These are phyloP conservation scores for Bipolaris cookei DNA, from an alignment of 2,329 filamentous ascomycete genomes.

Conservation along the genomic window DNA sequence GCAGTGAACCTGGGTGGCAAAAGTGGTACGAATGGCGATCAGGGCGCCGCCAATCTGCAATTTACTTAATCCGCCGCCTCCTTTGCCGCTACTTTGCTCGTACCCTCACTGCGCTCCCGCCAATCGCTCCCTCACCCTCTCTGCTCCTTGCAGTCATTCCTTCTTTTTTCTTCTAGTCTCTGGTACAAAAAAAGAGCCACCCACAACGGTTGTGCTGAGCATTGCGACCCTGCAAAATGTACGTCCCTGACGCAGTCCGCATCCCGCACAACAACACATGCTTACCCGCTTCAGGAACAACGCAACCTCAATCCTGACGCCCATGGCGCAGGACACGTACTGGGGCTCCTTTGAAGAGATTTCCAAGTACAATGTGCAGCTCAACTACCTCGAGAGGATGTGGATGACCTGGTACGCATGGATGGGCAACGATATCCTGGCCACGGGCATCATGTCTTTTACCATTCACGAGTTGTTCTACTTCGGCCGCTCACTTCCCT, in stretches of 20 bases:
- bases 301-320: slow-evolving; percentile 43
- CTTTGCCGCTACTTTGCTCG: slow-evolving; percentile 26
- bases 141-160: slow-evolving; percentile 26
- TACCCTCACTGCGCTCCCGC: slow-evolving; percentile 24
- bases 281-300: slow-evolving; percentile 47
- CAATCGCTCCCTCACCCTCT: slow-evolving; percentile 12
- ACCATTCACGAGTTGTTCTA: slow-evolving; percentile 93
- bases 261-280: slow-evolving; percentile 12
- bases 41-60: slow-evolving; percentile 33
- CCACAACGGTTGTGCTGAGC: slow-evolving; percentile 13
- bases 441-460: slow-evolving; percentile 97
- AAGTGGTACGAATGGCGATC: slow-evolving; percentile 40
- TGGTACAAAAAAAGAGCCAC: neutral
- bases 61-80: slow-evolving; percentile 36
- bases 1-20: slow-evolving; percentile 29
- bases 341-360: slow-evolving; percentile 71
- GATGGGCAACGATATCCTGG: slow-evolving; percentile 97
- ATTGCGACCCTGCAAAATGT: slow-evolving; percentile 33
- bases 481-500: slow-evolving; percentile 89
- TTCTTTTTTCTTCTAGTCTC: neutral
- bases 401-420: slow-evolving; percentile 97
- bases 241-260: slow-evolving; percentile 19
- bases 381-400: slow-evolving; percentile 84
- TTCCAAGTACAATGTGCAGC: slow-evolving; percentile 76
- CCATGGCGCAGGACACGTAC: slow-evolving; percentile 62